Evolutionary conservation across 2,329 filamentous ascomycete genomes (phyloP), one percentile per base, ranked within the genome.

Genomic region (Chaetoscypha palmicola): DNA sequence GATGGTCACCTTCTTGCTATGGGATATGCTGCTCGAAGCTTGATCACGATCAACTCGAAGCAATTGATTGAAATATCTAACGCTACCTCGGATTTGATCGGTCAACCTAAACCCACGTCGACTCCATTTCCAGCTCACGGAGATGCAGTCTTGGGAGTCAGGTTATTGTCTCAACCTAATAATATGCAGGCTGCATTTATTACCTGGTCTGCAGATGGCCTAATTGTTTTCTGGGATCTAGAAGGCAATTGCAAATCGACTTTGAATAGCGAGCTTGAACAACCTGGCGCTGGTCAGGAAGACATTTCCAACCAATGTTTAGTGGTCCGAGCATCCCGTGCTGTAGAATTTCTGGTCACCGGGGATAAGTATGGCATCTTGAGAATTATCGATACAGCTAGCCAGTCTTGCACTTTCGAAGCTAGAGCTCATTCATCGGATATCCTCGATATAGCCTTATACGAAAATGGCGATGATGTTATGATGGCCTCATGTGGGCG

Each of bases 281-380:
- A 83, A 48, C 59, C 67, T 3, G 69, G 70, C 30, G 65, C 68
- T 36, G 74, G 45, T 5, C 62, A 81, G 12, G 58, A 72, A 31
- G 76, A 78, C 9, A 54, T 66, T 1, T 53, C 64, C 5, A 84
- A 84, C 52, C 77, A 82, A 54, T 67, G 83, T 38, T 73, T 73
- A 3, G 73, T 75, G 51, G 74, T 79, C 33, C 70, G 72, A 45
- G 73, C 81, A 12, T 81, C 81, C 1, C 68, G 70, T 20, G 71
- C 77, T 30, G 81, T 77, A 23, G 73, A 74, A 34, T 73, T 81
- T 33, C 77, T 97, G 48, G 74, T 90, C n/a, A 79, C 85, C 3
- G 91, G 89, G 4, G 92, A 98, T 64, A 87, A 81, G 56, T 77
- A 86, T 48, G 92, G 92, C n/a, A 77, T 94, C 11, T 65, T 98